Evolutionary conservation across 306 rosid species (phyloP).

Genomic region (Mimosa pudica): DNA sequence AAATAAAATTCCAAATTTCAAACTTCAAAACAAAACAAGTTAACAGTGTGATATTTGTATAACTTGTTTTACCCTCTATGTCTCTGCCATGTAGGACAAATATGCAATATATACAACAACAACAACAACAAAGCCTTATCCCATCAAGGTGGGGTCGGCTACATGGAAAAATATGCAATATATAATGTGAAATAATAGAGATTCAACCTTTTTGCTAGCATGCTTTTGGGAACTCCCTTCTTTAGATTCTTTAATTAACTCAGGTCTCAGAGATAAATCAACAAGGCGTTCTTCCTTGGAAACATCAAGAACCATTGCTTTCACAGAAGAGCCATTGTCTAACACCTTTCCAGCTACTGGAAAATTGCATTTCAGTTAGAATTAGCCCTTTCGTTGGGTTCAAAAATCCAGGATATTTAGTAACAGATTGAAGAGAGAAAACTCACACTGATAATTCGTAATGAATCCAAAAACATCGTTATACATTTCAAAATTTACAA

Average conservation of each 20-base stretch:
- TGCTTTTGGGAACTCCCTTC: constrained; percentile 50
- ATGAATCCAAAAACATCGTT: constrained; percentile 79
- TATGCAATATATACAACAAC: not conserved
- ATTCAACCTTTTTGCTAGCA: constrained; percentile 67
- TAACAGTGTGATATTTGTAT: not conserved
- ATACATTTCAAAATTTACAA: constrained; percentile 73
- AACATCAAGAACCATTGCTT: constrained; percentile 86
- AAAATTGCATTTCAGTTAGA: constrained; percentile 23
- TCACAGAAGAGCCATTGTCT: constrained; percentile 66
- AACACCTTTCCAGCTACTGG: constrained; percentile 60
- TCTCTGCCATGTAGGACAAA: not conserved
- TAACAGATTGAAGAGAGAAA: not conserved
- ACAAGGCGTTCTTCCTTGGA: constrained; percentile 74
- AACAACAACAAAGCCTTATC: not conserved
- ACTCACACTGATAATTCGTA: constrained; percentile 75
- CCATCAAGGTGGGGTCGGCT: no score
- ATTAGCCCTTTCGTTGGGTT: constrained; percentile 15
- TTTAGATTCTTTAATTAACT: constrained; percentile 49
- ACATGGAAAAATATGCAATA: constrained; percentile 9
- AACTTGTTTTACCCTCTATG: not conserved
- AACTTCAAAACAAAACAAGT: not conserved
- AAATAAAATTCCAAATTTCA: not conserved
- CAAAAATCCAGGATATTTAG: constrained; percentile 10
- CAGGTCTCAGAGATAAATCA: constrained; percentile 75
- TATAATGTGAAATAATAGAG: not conserved